Evolutionary conservation across 2,329 filamentous ascomycete genomes (phyloP).

Genomic region (Beauveria bassiana): DNA sequence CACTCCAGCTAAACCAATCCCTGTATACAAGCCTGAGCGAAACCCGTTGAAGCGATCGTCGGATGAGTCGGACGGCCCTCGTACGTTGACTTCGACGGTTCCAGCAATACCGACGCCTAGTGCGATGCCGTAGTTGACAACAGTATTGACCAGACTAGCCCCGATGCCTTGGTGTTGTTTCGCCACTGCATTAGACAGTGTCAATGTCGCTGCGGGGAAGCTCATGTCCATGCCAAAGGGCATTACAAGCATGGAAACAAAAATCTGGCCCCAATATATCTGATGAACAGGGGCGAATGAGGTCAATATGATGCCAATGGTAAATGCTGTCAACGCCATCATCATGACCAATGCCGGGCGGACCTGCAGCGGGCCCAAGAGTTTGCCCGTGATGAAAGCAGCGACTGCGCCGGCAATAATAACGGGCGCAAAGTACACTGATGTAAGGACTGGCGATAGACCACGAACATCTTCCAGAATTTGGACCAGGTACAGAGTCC

Average conservation of each 20-base stretch:
- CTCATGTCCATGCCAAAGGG: constrained; percentile 61
- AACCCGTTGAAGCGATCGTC: constrained; percentile 26
- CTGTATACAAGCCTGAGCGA: constrained; percentile 33
- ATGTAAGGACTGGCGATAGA: constrained; percentile 34
- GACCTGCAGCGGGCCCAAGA: constrained; percentile 30
- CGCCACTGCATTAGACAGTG: constrained; percentile 46
- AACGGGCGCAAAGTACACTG: constrained; percentile 37
- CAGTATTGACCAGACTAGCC: constrained; percentile 51
- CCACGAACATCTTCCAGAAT: constrained; percentile 38
- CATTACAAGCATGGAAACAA: constrained; percentile 50
- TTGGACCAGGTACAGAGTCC: constrained; percentile 43
- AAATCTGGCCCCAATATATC: constrained; percentile 57
- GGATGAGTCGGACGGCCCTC: constrained; percentile 16
- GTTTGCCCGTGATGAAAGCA: constrained; percentile 34
- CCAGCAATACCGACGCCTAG: constrained; percentile 59
- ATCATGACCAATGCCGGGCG: constrained; percentile 34
- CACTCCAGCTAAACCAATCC: constrained; percentile 28
- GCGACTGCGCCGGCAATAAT: constrained; percentile 37
- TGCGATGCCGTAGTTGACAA: constrained; percentile 63
- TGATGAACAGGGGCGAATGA: constrained; percentile 44
- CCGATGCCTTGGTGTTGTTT: constrained; percentile 39
- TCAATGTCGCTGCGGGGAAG: constrained; percentile 54
- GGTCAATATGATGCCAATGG: constrained; percentile 33
- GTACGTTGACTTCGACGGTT: constrained; percentile 45
- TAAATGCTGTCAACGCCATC: constrained; percentile 36